phyloP scores from a whole-genome alignment of 2,329 filamentous ascomycete genomes.

The Penicillium janthinellum region DNA sequence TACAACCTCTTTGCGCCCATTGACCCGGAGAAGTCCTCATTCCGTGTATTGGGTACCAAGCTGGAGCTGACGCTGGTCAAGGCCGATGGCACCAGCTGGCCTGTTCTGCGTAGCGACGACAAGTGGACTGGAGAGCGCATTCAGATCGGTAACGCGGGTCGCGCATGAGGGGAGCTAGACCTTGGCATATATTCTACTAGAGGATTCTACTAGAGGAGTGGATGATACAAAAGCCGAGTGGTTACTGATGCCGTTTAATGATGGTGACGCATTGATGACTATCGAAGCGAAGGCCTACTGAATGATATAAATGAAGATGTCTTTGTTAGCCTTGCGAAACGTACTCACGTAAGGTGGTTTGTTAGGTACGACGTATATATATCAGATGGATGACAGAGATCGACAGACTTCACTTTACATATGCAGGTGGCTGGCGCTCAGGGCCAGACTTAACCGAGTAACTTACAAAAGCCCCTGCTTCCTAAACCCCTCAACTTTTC shows the following conservation, averaged over 20 bases:
- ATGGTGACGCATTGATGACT: constrained; percentile 14
- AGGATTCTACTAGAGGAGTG: background rate
- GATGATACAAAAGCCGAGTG: background rate
- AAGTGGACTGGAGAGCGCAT: constrained; percentile 75
- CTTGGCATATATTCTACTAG: background rate
- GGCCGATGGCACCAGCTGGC: constrained; percentile 78
- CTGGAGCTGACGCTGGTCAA: constrained; percentile 75
- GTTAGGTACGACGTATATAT: too few relatives aligned
- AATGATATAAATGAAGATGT: background rate
- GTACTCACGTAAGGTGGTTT: too few relatives aligned
- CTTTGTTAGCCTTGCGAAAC: too few relatives aligned
- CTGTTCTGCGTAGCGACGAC: constrained; percentile 79
- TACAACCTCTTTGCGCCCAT: constrained; percentile 78
- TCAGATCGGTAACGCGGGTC: constrained; percentile 80
- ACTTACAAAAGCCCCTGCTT: too few relatives aligned
- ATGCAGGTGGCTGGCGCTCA: too few relatives aligned
- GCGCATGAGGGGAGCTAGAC: constrained; percentile 40
- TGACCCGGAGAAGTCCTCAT: constrained; percentile 72
- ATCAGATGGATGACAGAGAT: too few relatives aligned
- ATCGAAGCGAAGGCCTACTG: background rate
- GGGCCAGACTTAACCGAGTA: too few relatives aligned
- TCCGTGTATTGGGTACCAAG: constrained; percentile 85
- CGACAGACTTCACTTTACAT: too few relatives aligned
- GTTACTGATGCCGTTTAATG: constrained; percentile 9
- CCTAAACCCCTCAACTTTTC: too few relatives aligned